Base-by-base conservation (phyloP, 2,329 filamentous ascomycete genomes). In the Bipolaris zeicola region DNA sequence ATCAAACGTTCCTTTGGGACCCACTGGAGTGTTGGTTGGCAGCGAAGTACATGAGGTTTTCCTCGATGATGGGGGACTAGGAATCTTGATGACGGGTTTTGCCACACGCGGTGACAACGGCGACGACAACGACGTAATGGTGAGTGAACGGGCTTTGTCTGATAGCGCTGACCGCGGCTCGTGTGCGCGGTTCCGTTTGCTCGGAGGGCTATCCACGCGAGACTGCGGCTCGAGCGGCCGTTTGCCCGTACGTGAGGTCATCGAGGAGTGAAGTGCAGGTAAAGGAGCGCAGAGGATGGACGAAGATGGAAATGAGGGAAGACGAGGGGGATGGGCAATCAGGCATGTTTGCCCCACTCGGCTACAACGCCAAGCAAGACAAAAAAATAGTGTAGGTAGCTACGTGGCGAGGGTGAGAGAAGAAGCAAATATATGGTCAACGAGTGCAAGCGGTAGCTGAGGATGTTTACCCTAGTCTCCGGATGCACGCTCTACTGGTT, bases 151-250 rank as follows among this genome's bases (percentile, higher is more conserved):
- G 42, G 59, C 58, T 45, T 50, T 54, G 33, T 55, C 43, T 44
- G 50, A 52, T 16, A 38, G 43, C 34, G 44, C 54, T 36, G 44
- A 31, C n/a, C 38, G 38, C 31, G 33, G 18, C 10, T 50, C 43
- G 5, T 39, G 16, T 24, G 42, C 36, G 6, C 62, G 62, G 31
- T 42, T 54, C 18, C 65, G 49, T 42, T 71, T 66, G 2, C 60
- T 45, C 8, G 66, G 63, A 43, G 67, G 67, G 44, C 66, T 70
- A 7, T 60, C 50, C 3, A 62, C 63, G 18, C 60, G 55, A 33
- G 63, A 62, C 6, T 50, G 51, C 48, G 64, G 38, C 6, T 48
- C 54, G 6, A 52, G 36, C 6, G 58, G 55, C 22, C 67, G 60
- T 39, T 70, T 69, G 16, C 44, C 20, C 26, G 18, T 6, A 18